phyloP scores from a whole-genome alignment of 495 filamentous ascomycete species.

The Xylaria bambusicola region DNA sequence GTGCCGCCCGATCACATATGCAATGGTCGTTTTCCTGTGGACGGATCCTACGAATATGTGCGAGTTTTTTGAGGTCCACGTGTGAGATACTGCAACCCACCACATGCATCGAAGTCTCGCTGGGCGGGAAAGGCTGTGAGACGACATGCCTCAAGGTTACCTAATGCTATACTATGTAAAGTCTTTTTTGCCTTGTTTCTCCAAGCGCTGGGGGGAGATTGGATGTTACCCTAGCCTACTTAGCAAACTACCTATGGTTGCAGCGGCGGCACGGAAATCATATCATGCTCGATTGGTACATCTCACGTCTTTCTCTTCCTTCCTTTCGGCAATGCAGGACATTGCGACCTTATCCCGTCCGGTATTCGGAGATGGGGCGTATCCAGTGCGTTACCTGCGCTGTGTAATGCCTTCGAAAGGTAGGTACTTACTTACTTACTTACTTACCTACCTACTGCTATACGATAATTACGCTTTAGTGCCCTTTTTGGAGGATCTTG shows the following conservation, averaged over 20 bases:
- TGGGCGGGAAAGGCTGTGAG: not conserved
- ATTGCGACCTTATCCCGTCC: not conserved
- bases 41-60: constrained; percentile 1
- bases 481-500: too few species aligned
- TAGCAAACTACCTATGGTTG: too few species aligned
- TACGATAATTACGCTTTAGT: too few species aligned
- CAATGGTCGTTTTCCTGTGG: constrained; percentile 15
- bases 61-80: constrained; percentile 10
- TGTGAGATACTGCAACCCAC: constrained; percentile 23
- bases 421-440: too few species aligned
- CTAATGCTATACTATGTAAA: not conserved
- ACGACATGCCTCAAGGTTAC: not conserved
- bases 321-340: not conserved
- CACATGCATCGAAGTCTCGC: constrained; percentile 5
- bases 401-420: too few species aligned
- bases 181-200: not conserved
- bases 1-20: constrained; percentile 16
- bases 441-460: too few species aligned
- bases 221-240: not conserved
- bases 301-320: not conserved
- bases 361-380: not conserved
- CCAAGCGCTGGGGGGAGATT: constrained; percentile 2
- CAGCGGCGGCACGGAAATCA: not conserved
- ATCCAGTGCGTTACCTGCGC: too few species aligned
- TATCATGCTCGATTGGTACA: not conserved